Evolutionary conservation across 1,139 yeast genomes (phyloP).

Genomic region (Blastobotrys apis): DNA sequence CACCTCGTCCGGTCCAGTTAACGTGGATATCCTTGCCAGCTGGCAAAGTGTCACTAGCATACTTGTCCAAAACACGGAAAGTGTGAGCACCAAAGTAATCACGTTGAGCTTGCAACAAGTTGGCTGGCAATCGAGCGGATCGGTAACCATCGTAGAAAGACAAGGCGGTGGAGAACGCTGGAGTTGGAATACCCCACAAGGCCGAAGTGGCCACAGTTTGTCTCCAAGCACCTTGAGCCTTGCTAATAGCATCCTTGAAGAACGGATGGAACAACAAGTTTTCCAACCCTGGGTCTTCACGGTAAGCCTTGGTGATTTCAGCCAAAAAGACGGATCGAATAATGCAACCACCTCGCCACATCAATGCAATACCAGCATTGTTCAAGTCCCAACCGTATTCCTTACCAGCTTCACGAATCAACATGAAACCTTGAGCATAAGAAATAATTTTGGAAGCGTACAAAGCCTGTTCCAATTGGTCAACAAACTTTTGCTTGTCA

Average conservation of each 20-base stretch:
- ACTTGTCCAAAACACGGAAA: constrained; percentile 89
- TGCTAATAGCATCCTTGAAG: constrained; percentile 84
- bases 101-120: constrained; percentile 98
- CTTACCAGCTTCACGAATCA: constrained; percentile 96
- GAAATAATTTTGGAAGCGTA: constrained; percentile 98
- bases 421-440: constrained; percentile 99
- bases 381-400: constrained; percentile 96
- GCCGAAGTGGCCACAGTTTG: constrained; percentile 72
- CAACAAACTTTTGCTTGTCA: constrained; percentile 80
- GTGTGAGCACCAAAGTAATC: constrained; percentile 99
- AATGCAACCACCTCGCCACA: constrained; percentile 99
- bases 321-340: constrained; percentile 97
- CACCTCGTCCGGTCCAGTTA: constrained; percentile 99
- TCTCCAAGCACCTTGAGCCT: constrained; percentile 98
- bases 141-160: constrained; percentile 99
- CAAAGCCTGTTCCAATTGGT: constrained; percentile 94
- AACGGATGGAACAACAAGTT: constrained; percentile 93
- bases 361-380: constrained; percentile 96
- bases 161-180: constrained; percentile 95
- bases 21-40: constrained; percentile 82
- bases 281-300: constrained; percentile 87
- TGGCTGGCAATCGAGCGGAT: constrained; percentile 92
- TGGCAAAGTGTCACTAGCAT: constrained; percentile 70
- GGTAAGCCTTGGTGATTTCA: constrained; percentile 95
- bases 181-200: constrained; percentile 89